Evolutionary conservation across 768 basidiomycete genomes (phyloP).

Genomic region (Boletus rufocinnamomeus): DNA sequence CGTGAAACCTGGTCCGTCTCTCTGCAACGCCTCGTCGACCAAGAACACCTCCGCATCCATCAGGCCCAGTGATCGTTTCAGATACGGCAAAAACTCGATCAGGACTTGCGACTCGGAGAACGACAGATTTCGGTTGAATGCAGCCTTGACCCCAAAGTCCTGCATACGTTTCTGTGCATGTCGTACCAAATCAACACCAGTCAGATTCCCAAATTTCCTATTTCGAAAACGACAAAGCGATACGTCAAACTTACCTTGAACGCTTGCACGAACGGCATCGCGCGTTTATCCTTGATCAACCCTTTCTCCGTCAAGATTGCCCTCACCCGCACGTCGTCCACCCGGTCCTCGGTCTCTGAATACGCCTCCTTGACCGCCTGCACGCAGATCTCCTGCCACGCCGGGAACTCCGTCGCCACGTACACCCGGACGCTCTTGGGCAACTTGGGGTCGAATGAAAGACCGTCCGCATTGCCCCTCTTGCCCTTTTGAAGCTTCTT

Average conservation of each 20-base stretch:
- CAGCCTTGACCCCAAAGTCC: constrained; percentile 71
- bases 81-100: constrained; percentile 69
- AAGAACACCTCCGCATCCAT: constrained; percentile 69
- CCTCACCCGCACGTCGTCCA: constrained; percentile 83
- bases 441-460: constrained; percentile 80
- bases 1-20: constrained; percentile 58
- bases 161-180: constrained; percentile 71
- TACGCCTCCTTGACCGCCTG: constrained; percentile 72
- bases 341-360: constrained; percentile 52
- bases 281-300: constrained; percentile 92
- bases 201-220: background rate
- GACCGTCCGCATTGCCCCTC: constrained; percentile 48
- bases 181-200: background rate
- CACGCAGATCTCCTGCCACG: constrained; percentile 90
- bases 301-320: constrained; percentile 66
- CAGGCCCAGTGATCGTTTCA: constrained; percentile 74
- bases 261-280: constrained; percentile 91
- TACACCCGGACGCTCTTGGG: constrained; percentile 87
- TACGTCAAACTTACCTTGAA: constrained; percentile 83
- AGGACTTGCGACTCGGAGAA: constrained; percentile 84
- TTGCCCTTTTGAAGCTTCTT: constrained; percentile 83
- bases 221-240: background rate
- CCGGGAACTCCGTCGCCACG: constrained; percentile 87
- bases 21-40: constrained; percentile 65
- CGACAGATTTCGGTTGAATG: constrained; percentile 79